phyloP scores from a whole-genome alignment of 2,329 filamentous ascomycete genomes.

The Chaetomiaceae sp. region DNA sequence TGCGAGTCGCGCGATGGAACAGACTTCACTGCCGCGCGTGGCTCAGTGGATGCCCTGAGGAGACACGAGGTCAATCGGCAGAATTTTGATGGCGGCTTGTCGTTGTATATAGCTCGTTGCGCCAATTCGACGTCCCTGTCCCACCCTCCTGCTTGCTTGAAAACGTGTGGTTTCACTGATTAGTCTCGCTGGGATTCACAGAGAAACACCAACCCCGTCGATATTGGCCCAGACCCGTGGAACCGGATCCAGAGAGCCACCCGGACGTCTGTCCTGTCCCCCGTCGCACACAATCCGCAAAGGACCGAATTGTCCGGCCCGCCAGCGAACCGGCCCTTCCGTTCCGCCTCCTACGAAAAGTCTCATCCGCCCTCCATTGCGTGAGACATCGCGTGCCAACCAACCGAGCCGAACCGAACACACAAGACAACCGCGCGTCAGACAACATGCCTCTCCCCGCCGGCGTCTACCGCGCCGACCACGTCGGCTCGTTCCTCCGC shows the following conservation, averaged over 20 bases:
- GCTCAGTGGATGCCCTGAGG: conserved; percentile 4
- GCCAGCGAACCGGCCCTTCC: background rate
- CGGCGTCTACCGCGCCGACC: conserved; percentile 48
- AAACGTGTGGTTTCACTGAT: no score
- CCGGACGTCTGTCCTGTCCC: background rate
- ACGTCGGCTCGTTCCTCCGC: conserved; percentile 53
- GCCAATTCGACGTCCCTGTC: background rate
- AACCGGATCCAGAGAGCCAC: background rate
- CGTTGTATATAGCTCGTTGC: no score
- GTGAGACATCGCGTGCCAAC: background rate
- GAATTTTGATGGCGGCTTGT: background rate
- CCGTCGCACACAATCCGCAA: conserved; percentile 3
- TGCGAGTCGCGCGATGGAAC: background rate
- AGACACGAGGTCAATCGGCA: background rate
- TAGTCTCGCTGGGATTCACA: conserved; percentile 1
- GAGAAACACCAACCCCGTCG: background rate
- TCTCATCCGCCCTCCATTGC: background rate
- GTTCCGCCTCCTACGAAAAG: conserved; percentile 3
- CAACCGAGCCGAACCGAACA: background rate
- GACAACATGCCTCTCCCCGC: conserved; percentile 38
- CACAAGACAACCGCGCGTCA: background rate
- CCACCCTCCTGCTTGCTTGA: no score
- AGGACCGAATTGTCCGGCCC: conserved; percentile 10
- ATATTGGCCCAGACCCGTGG: conserved; percentile 5
- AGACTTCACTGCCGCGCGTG: conserved; percentile 9